Evolutionary conservation across 371 early-diverging fungal species (phyloP).

Genomic region (Chytridium lagenaria): DNA sequence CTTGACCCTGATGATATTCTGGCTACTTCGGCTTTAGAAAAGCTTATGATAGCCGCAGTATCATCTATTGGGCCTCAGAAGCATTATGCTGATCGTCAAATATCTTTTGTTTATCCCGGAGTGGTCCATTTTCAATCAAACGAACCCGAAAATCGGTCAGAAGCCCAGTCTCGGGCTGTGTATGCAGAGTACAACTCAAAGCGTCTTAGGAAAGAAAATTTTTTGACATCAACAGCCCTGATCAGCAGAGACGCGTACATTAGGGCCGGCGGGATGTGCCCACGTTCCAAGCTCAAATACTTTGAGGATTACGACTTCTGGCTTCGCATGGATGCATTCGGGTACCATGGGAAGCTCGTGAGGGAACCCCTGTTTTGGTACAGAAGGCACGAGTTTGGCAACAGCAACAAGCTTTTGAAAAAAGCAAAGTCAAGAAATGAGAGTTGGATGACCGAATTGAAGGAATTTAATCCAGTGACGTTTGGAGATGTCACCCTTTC

Average conservation of each 20-base stretch:
- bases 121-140: conserved; percentile 28
- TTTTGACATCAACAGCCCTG: conserved; percentile 32
- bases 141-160: not conserved
- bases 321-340: conserved; percentile 36
- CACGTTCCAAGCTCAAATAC: conserved; percentile 27
- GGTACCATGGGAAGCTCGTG: conserved; percentile 26
- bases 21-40: conserved; percentile 36
- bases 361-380: conserved; percentile 42
- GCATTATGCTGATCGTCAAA: conserved; percentile 3
- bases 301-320: conserved; percentile 51
- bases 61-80: conserved; percentile 1
- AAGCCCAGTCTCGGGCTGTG: conserved; percentile 13
- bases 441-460: conserved; percentile 28
- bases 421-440: not conserved
- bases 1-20: conserved; percentile 47
- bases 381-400: conserved; percentile 38
- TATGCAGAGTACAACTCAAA: conserved; percentile 24
- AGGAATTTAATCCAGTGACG: conserved; percentile 33
- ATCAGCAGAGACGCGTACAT: conserved; percentile 29
- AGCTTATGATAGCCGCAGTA: conserved; percentile 31
- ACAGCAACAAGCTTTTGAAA: conserved; percentile 16
- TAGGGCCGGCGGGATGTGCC: conserved; percentile 44
- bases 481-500: conserved; percentile 32
- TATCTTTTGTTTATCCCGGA: conserved; percentile 30
- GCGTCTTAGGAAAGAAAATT: conserved; percentile 28